Evolutionary conservation across 768 basidiomycete genomes (phyloP), one percentile per base, ranked within the genome.

Genomic region (Tricholoma bakamatsutake): DNA sequence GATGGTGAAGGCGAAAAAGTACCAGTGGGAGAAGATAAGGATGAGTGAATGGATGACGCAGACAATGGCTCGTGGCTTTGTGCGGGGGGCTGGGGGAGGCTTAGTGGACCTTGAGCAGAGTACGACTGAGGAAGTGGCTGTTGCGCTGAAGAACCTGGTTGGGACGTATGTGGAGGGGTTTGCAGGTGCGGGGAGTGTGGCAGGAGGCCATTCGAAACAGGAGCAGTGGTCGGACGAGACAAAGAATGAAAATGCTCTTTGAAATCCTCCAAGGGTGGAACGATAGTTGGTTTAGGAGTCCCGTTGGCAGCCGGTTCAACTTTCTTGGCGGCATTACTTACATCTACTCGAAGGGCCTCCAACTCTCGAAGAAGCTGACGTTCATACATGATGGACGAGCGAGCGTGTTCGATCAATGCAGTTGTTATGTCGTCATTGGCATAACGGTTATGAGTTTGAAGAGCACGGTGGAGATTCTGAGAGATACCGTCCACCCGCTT

Each of bases 401-500:
- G 87, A 15, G 91, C 91, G 69, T 98, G 93, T 69, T 98, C 93
- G 46, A 98, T 84, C 52, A 98, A 74, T 0, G 94, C 90, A 18
- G 89, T 79, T 15, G 90, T 90, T 52, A 98, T 80, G 67, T 99
- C 97, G 54, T 95, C 90, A 53, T 96, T 90, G 28, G 94, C 90
- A 59, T 88, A 82, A 48, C 83, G 82, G 56, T 89, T 91, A 70
- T 99, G 93, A 0, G 83, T 83, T 35, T 87, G 81, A 28, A 99
- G 80, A 2, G 95, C 88, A 49, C 82, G 83, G 63, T 97, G 94
- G 15, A 99, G 77, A 62, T 98, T 95, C 62, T 91, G 85, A 1
- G 96, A 98, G 54, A 99, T 98, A 45, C 93, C 93, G 50, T 92
- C 81, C 2, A 95, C 88, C n/a, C 93, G 86, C 50, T 81, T 83